phyloP scores from a whole-genome alignment of 306 rosid genomes.

The peach (Prunus persica) region DNA sequence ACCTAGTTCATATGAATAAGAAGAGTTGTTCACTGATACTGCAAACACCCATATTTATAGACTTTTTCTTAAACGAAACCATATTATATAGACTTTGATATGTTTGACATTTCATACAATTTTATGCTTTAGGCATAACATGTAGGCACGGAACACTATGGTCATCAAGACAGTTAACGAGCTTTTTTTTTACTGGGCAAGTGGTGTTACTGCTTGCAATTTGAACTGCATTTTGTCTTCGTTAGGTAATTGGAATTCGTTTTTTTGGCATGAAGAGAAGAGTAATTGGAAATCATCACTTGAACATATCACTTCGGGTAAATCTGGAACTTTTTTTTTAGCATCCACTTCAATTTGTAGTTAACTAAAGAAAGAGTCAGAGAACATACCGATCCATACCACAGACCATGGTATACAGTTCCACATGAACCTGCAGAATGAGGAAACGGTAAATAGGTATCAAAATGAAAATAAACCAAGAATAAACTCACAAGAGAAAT shows the following conservation, averaged over 20 bases:
- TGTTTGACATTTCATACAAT: background rate
- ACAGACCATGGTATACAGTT: constrained; percentile 96
- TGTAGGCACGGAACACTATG: background rate
- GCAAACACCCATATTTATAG: background rate
- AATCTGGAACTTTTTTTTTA: constrained; percentile 10
- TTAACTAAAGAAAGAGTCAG: constrained; percentile 43
- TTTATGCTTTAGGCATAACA: background rate
- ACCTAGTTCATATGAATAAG: background rate
- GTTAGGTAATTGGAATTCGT: background rate
- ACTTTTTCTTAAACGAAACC: no score
- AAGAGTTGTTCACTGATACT: background rate
- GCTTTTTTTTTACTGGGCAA: background rate
- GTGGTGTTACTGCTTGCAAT: background rate
- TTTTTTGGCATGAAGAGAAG: background rate
- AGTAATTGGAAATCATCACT: background rate
- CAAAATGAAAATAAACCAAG: constrained; percentile 7
- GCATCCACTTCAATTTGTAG: constrained; percentile 20
- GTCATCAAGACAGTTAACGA: background rate
- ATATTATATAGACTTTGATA: background rate
- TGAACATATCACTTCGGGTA: background rate
- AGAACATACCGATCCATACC: constrained; percentile 99
- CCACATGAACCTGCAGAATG: constrained; percentile 88
- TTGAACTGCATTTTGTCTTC: constrained; percentile 1
- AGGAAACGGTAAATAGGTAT: constrained; percentile 21
- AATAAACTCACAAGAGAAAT: background rate